phyloP scores from a whole-genome alignment of 495 filamentous ascomycete species.

The Penicillium coffeae region DNA sequence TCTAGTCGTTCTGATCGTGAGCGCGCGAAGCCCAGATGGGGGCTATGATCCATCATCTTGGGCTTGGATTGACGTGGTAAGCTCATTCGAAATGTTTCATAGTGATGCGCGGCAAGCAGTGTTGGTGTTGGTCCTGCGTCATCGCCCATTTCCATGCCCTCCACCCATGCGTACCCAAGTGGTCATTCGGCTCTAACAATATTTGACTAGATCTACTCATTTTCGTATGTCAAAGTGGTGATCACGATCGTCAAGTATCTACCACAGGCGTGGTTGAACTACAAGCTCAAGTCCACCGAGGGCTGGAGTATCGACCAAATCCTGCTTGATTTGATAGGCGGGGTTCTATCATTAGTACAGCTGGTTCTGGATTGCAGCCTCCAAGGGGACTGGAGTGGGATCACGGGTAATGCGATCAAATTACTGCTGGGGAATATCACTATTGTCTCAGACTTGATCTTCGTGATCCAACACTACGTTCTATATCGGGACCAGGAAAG shows the following conservation, averaged over 20 bases:
- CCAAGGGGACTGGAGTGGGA: constrained; percentile 81
- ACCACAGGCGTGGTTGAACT: constrained; percentile 82
- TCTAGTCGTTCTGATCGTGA: constrained; percentile 52
- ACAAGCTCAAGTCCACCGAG: constrained; percentile 70
- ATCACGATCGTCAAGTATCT: constrained; percentile 88
- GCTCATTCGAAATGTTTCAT: constrained; percentile 34
- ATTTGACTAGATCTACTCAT: constrained; percentile 61
- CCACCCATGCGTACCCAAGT: not conserved
- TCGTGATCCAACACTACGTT: constrained; percentile 83
- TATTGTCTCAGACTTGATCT: constrained; percentile 81
- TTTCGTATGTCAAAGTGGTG: constrained; percentile 84
- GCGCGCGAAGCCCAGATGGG: constrained; percentile 45
- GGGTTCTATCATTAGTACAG: constrained; percentile 77
- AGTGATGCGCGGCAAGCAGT: too few species aligned
- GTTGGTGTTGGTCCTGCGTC: too few species aligned
- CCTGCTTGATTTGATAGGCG: constrained; percentile 78
- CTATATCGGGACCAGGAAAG: constrained; percentile 50
- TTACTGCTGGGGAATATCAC: constrained; percentile 77
- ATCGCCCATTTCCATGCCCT: too few species aligned
- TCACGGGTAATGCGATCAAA: constrained; percentile 91
- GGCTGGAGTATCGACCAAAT: constrained; percentile 88
- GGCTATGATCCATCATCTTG: constrained; percentile 53
- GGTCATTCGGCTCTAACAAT: not conserved
- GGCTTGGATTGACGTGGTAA: constrained; percentile 79
- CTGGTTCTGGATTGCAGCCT: constrained; percentile 79